phyloP scores from a whole-genome alignment of 805 yeast genomes.

The Ogataea philodendri region DNA sequence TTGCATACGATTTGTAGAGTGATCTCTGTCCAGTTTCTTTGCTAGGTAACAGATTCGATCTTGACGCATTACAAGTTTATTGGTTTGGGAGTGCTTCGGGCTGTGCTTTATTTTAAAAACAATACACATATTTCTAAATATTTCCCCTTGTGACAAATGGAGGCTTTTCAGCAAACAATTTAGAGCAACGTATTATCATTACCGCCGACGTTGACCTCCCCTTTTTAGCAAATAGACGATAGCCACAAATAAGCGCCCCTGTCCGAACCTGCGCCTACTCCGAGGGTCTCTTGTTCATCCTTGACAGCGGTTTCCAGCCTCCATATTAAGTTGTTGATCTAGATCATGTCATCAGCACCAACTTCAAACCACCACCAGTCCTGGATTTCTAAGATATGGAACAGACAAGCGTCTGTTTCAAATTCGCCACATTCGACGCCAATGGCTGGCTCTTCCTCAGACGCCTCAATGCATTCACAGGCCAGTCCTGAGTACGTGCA shows the following conservation, averaged over 20 bases:
- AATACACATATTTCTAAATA: neutral
- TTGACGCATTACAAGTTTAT: too few relatives aligned
- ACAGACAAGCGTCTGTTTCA: conserved; percentile 1
- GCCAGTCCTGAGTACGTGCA: neutral
- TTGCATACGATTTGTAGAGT: conserved; percentile 13
- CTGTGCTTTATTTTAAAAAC: neutral
- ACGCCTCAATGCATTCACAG: conserved; percentile 1
- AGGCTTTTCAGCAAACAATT: too few relatives aligned
- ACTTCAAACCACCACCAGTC: neutral
- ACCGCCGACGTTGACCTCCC: too few relatives aligned
- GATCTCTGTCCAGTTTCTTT: too few relatives aligned
- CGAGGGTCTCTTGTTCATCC: too few relatives aligned
- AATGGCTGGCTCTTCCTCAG: neutral
- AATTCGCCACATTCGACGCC: conserved; percentile 1
- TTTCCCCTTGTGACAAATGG: conserved; percentile 4
- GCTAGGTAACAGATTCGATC: too few relatives aligned
- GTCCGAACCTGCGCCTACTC: too few relatives aligned
- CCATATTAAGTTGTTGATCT: neutral
- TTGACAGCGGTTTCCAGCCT: conserved; percentile 1
- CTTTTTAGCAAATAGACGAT: too few relatives aligned
- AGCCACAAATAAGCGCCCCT: too few relatives aligned
- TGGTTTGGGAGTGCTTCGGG: neutral
- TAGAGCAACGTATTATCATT: too few relatives aligned
- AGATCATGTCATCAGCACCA: conserved; percentile 1
- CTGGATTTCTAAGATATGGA: conserved; percentile 1